Base-by-base conservation (phyloP, 1,139 yeast species). In the Magnusiomyces sp. region DNA sequence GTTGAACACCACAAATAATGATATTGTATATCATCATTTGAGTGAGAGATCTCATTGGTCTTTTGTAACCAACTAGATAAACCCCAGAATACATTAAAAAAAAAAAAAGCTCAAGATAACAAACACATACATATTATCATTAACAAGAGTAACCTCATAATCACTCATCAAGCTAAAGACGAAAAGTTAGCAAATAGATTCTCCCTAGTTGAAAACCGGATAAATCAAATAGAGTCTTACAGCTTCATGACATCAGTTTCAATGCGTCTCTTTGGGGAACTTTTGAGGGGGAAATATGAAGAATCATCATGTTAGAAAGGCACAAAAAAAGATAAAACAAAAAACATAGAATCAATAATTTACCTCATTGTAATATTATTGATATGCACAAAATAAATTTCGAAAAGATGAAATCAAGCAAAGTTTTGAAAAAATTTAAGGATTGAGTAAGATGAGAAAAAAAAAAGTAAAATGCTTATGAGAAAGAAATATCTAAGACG, bases 221-320 rank as follows among this genome's bases (percentile, higher is more conserved):
- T 11, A 32, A 32, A 38, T 16, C 11, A 20, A 17, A 40, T 6
- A 40, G 13, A 11, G 31, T 73, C 81, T 62, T 65, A 84, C 76
- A 92, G 74, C 66, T 89, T 94, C 96, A 88, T 90, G 51, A 92
- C 97, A 67, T 92, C 98, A 42, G 95, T 87, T 65, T 90, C 97
- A 60, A 92, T 90, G 58, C 98, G 79, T 71, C 95, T 81, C 63
- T 83, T 86, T 29, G 90, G 84, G 40, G 86, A 79, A 66, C 87
- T 81, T 23, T 14, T 37, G 23, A 36, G 16, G 6, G n/a, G 40
- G 17, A 16, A 37, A 37, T 37, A 14, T 14, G 40, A 16, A 17
- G 17, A 37, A 37, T 9, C 13, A n/a, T 13, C 11, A 6, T 10
- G 40, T 20, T 14, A 37, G 40, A 37, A 23, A 23, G 7, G 29